phyloP scores from a whole-genome alignment of 192 early-diverging fungal species.

The Kappamyces sp. region DNA sequence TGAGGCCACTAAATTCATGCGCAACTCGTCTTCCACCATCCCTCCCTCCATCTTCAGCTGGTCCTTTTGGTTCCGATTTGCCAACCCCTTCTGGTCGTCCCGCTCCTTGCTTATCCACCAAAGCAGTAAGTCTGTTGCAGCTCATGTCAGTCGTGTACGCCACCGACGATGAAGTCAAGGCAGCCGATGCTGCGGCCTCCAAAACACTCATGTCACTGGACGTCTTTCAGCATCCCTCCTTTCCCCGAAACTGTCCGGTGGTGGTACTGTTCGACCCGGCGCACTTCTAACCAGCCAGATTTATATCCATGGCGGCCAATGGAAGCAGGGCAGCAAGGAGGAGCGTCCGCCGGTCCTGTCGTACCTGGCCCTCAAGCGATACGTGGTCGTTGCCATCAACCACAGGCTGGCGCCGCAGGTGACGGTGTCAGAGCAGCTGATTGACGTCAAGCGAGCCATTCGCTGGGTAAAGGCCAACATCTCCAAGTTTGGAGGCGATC shows the following conservation, averaged over 20 bases:
- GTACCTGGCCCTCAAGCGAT: slow-evolving; percentile 40
- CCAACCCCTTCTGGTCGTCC: slow-evolving; percentile 31
- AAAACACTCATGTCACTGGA: slow-evolving; percentile 30
- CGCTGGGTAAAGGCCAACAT: slow-evolving; percentile 61
- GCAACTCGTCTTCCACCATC: slow-evolving; percentile 24
- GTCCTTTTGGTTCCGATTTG: slow-evolving; percentile 30
- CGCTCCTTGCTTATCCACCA: slow-evolving; percentile 23
- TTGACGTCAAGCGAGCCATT: slow-evolving; percentile 63
- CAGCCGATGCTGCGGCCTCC: slow-evolving; percentile 1
- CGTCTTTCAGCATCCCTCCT: slow-evolving; percentile 31
- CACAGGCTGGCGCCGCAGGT: slow-evolving; percentile 44
- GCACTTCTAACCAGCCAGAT: slow-evolving; percentile 24
- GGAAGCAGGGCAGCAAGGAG: slow-evolving; percentile 55
- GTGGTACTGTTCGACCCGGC: slow-evolving; percentile 6
- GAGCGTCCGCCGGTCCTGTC: slow-evolving; percentile 28
- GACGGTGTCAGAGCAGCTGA: slow-evolving; percentile 50
- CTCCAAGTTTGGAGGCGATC: slow-evolving; percentile 57
- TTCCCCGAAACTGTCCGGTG: slow-evolving; percentile 29
- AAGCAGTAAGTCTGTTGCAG: slow-evolving; percentile 16
- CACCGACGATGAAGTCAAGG: slow-evolving; percentile 25
- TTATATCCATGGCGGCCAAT: slow-evolving; percentile 62
- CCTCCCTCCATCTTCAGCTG: slow-evolving; percentile 29
- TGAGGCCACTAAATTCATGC: slow-evolving; percentile 24
- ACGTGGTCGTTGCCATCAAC: slow-evolving; percentile 57
- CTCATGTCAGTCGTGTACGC: slow-evolving; percentile 28